Percentiles rank a stretch among this genome's conserved stretches.
These are phyloP conservation scores for Helotiales sp. DNA, from an alignment of 2,329 filamentous ascomycete genomes.

Conservation along the genomic window DNA sequence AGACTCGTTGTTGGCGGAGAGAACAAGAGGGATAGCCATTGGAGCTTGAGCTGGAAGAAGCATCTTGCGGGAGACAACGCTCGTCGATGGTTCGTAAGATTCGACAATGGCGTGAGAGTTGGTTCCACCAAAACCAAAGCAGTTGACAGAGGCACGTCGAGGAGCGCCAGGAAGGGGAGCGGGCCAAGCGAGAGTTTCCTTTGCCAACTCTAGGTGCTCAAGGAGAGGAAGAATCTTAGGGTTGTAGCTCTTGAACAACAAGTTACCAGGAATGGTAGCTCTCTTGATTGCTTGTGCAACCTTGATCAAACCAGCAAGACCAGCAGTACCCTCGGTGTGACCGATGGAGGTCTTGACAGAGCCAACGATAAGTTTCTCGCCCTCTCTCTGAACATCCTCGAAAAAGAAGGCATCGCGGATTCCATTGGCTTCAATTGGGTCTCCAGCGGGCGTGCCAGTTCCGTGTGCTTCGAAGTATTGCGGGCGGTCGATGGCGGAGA, in stretches of 20 bases:
- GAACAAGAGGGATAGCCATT: conserved; percentile 9
- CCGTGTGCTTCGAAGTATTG: conserved; percentile 26
- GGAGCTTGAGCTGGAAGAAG: conserved; percentile 8
- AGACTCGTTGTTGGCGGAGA: conserved; percentile 13
- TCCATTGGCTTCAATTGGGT: conserved; percentile 21
- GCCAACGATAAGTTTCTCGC: conserved; percentile 17
- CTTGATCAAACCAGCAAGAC: conserved; percentile 29
- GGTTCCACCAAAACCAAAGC: conserved; percentile 32
- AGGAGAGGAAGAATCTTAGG: conserved; percentile 28
- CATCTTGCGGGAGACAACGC: conserved; percentile 51
- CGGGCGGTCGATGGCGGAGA: conserved; percentile 7
- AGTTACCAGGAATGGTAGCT: conserved; percentile 37
- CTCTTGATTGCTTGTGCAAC: conserved; percentile 30
- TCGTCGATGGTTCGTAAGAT: conserved; percentile 48
- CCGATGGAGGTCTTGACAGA: conserved; percentile 33
- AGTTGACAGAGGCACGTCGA: conserved; percentile 28
- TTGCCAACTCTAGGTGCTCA: conserved; percentile 12
- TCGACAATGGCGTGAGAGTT: conserved; percentile 29
- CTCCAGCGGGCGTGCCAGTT: conserved; percentile 27
- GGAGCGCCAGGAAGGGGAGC: conserved; percentile 9
- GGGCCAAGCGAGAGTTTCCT: conserved; percentile 20
- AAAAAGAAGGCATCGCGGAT: conserved; percentile 13
- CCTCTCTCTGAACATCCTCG: conserved; percentile 5
- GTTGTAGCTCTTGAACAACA: conserved; percentile 19
- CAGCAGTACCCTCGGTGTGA: conserved; percentile 28